Conservation (phyloP, 2,329 filamentous ascomycete species). For the Iodosphaeria phyllophila region DNA sequence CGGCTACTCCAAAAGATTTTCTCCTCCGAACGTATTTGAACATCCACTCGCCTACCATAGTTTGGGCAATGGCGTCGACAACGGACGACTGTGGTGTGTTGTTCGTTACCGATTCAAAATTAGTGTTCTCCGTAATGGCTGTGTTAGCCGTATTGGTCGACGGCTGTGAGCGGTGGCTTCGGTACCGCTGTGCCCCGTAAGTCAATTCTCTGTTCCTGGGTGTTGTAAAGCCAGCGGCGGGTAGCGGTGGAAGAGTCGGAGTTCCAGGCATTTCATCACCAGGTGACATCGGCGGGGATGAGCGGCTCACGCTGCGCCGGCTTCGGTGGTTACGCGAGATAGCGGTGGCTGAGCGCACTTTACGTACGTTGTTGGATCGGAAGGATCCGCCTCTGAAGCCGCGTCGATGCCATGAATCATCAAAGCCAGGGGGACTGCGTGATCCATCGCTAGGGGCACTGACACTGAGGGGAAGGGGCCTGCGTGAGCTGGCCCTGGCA, state of each 20-base stretch:
- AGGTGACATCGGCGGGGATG: slow-evolving; percentile 46
- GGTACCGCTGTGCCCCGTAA: slow-evolving; percentile 20
- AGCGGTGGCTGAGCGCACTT: slow-evolving; percentile 66
- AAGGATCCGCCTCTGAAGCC: slow-evolving; percentile 27
- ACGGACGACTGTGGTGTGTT: slow-evolving; percentile 42
- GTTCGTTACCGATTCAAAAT: slow-evolving; percentile 26
- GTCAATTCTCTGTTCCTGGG: slow-evolving; percentile 31
- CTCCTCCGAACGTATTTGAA: slow-evolving; percentile 76
- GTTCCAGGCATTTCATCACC: slow-evolving; percentile 52
- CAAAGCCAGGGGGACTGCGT: slow-evolving; percentile 49
- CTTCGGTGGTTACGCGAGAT: slow-evolving; percentile 37
- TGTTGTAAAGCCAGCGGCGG: slow-evolving; percentile 51
- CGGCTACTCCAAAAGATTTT: slow-evolving; percentile 74
- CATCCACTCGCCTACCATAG: slow-evolving; percentile 98
- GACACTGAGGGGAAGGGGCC: slow-evolving; percentile 42
- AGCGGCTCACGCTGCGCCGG: slow-evolving; percentile 34
- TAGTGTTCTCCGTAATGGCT: slow-evolving; percentile 24
- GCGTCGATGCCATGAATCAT: slow-evolving; percentile 34
- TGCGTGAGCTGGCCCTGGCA: slow-evolving; percentile 69
- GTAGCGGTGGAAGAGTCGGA: slow-evolving; percentile 52
- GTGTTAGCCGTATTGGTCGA: slow-evolving; percentile 41
- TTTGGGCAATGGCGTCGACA: slow-evolving; percentile 91
- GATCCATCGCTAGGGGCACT: slow-evolving; percentile 55
- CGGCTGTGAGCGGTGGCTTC: slow-evolving; percentile 32
- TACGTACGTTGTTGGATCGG: slow-evolving; percentile 49